A percentile compares a stretch with the other conserved stretches of the same genome.
phyloP scores from a whole-genome alignment of 1,139 yeast species.

The Zygoascus sp. region DNA sequence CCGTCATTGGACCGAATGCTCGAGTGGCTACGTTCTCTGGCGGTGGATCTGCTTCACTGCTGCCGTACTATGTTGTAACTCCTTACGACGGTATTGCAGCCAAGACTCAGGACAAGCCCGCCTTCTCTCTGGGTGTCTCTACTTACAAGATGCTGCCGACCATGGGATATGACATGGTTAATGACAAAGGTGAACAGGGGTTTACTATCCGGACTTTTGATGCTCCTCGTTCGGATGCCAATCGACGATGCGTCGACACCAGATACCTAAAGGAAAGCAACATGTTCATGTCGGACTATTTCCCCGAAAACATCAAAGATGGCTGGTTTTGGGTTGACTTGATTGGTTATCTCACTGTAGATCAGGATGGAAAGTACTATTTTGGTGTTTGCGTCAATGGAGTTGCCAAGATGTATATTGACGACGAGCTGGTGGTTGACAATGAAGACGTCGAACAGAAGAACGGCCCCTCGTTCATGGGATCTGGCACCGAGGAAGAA shows the following conservation, averaged over 20 bases:
- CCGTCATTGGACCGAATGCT: conserved; percentile 52
- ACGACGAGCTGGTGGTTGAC: conserved; percentile 52
- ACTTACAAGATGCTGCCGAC: conserved; percentile 35
- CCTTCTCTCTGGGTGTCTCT: conserved; percentile 38
- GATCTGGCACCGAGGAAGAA: conserved; percentile 51
- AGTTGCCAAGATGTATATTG: conserved; percentile 49
- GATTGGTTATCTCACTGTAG: conserved; percentile 46
- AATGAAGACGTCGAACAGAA: conserved; percentile 52
- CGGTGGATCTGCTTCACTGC: conserved; percentile 52
- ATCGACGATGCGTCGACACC: conserved; percentile 40
- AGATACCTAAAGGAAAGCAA: conserved; percentile 36
- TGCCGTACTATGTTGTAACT: conserved; percentile 43
- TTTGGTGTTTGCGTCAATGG: conserved; percentile 52
- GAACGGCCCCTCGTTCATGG: conserved; percentile 48
- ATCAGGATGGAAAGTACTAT: conserved; percentile 46
- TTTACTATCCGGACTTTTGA: conserved; percentile 40
- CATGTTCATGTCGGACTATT: conserved; percentile 48
- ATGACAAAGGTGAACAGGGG: conserved; percentile 41
- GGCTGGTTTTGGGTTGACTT: conserved; percentile 42
- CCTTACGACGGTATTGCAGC: conserved; percentile 43
- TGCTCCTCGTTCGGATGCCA: conserved; percentile 37
- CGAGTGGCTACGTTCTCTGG: conserved; percentile 43
- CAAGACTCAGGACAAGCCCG: conserved; percentile 32
- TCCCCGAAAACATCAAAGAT: conserved; percentile 34
- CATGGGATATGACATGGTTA: conserved; percentile 29